phyloP scores from a whole-genome alignment of 129 eudicot species.

The Silybum marianum region DNA sequence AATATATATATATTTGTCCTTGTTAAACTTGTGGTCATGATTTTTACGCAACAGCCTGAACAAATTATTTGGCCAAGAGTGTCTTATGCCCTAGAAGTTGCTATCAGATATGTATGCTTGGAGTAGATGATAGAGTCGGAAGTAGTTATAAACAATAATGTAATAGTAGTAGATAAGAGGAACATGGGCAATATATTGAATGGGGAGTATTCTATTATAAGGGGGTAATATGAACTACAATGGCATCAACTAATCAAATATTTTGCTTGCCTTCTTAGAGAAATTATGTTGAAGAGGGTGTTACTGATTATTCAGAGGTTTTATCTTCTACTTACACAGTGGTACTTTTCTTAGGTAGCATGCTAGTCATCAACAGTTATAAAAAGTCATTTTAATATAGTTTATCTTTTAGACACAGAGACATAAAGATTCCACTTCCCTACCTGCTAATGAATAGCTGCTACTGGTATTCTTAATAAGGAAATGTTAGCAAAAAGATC shows the following conservation, averaged over 20 bases:
- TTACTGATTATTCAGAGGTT: neutral
- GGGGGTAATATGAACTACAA: neutral
- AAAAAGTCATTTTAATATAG: neutral
- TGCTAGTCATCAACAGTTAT: neutral
- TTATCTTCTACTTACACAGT: neutral
- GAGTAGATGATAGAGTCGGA: neutral
- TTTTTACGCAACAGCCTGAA: neutral
- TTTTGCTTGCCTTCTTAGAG: neutral
- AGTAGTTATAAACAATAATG: neutral
- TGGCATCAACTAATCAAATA: neutral
- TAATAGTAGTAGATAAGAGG: neutral
- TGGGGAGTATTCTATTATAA: neutral
- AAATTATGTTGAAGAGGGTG: conserved; percentile 3
- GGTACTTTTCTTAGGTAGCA: neutral
- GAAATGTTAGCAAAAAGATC: neutral
- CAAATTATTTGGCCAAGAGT: neutral
- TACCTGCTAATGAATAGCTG: neutral
- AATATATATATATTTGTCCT: neutral
- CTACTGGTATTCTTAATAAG: neutral
- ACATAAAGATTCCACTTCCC: neutral
- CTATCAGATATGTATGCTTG: neutral
- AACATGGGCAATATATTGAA: neutral
- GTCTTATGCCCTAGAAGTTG: neutral
- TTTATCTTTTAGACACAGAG: neutral
- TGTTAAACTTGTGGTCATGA: neutral